These are phyloP conservation scores for Grammothele lineata DNA, from an alignment of 768 basidiomycete species.

Conservation along the genomic window DNA sequence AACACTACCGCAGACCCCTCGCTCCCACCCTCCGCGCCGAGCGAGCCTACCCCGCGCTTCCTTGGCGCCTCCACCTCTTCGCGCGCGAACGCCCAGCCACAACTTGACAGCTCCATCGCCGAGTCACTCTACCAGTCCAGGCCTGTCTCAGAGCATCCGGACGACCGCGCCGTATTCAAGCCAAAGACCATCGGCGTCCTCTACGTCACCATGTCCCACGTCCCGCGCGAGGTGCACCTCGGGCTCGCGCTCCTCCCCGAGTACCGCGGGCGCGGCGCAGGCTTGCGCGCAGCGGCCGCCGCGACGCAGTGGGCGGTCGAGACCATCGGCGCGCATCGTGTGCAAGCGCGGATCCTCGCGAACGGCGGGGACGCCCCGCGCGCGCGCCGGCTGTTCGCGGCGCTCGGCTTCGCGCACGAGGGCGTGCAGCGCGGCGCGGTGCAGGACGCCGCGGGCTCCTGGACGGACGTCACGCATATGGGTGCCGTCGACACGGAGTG, in stretches of 20 bases:
- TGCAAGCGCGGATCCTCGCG: conserved; percentile 46
- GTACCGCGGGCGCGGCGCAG: conserved; percentile 40
- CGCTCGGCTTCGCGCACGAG: conserved; percentile 56
- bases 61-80: too few species aligned
- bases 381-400: conserved; percentile 45
- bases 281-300: conserved; percentile 40
- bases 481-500: conserved; percentile 25
- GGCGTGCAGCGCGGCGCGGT: conserved; percentile 56
- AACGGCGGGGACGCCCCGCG: conserved; percentile 35
- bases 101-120: too few species aligned
- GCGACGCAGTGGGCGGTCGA: conserved; percentile 47
- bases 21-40: too few species aligned
- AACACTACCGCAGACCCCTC: not conserved
- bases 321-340: conserved; percentile 41
- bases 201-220: conserved; percentile 15
- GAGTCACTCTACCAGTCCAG: too few species aligned
- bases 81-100: too few species aligned
- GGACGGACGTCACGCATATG: conserved; percentile 22
- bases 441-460: conserved; percentile 35
- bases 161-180: not conserved
- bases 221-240: conserved; percentile 45
- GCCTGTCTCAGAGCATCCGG: too few species aligned
- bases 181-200: conserved; percentile 18
- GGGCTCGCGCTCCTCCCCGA: conserved; percentile 45
- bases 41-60: too few species aligned